These are phyloP conservation scores for Stevia rebaudiana DNA, from an alignment of 140 eudicot species.

Conservation along the genomic window DNA sequence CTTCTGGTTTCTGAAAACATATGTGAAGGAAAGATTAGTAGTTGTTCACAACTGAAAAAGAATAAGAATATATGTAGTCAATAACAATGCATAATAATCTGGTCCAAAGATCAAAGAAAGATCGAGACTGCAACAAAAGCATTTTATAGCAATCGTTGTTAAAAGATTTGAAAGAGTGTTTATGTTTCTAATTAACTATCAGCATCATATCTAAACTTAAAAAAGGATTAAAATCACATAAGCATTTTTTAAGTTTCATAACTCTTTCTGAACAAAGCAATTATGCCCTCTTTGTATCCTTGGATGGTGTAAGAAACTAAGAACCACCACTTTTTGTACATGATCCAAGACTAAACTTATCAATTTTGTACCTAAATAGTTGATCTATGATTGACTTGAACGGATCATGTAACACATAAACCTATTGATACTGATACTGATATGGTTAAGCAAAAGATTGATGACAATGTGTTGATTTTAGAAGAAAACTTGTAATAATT, in stretches of 20 bases:
- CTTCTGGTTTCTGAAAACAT: conserved; percentile 50
- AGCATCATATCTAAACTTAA: neutral
- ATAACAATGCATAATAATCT: neutral
- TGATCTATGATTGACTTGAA: conserved; percentile 8
- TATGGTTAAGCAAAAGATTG: neutral
- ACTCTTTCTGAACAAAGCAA: conserved; percentile 12
- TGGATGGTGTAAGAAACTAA: too few species aligned
- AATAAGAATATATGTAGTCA: neutral
- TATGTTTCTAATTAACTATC: conserved; percentile 1
- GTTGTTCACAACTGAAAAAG: neutral
- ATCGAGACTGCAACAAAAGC: conserved; percentile 4
- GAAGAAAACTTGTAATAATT: neutral
- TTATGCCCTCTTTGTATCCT: too few species aligned
- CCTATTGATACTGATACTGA: conserved; percentile 3
- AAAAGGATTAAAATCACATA: neutral
- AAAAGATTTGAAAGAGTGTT: neutral
- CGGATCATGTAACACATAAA: conserved; percentile 1
- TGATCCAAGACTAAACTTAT: conserved; percentile 1
- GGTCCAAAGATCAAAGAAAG: neutral
- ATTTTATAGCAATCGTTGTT: neutral
- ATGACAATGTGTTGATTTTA: neutral
- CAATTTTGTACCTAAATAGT: neutral
- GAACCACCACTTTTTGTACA: neutral
- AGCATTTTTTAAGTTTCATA: conserved; percentile 6
- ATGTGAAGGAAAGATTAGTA: conserved; percentile 13